Conservation (phyloP, 768 basidiomycete species). For the Mycena epipterygia region DNA sequence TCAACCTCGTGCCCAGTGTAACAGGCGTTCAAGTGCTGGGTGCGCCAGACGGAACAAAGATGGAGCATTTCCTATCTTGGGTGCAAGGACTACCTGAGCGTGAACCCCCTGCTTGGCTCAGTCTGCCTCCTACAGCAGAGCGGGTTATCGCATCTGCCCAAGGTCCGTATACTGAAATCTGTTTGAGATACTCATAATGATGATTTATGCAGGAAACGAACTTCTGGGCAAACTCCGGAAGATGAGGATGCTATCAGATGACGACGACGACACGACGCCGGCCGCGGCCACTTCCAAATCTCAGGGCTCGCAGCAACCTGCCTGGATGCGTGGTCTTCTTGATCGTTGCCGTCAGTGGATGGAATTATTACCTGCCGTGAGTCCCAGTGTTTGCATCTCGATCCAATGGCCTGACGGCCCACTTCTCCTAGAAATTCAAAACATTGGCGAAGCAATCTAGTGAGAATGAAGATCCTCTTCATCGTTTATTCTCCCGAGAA, state of each 20-base stretch:
- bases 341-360: conserved; percentile 92
- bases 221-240: conserved; percentile 90
- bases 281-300: conserved; percentile 71
- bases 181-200: conserved; percentile 1
- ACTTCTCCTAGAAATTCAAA: conserved; percentile 67
- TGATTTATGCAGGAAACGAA: conserved; percentile 71
- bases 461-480: conserved; percentile 87
- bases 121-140: conserved; percentile 93
- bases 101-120: conserved; percentile 95
- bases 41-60: conserved; percentile 92
- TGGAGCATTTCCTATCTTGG: conserved; percentile 94
- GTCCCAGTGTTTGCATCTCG: conserved; percentile 38
- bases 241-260: conserved; percentile 91
- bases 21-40: conserved; percentile 69
- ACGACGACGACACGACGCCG: conserved; percentile 77
- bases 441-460: conserved; percentile 72
- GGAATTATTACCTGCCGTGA: conserved; percentile 77
- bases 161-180: conserved; percentile 64
- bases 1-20: conserved; percentile 82
- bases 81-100: conserved; percentile 90
- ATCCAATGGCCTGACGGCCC: conserved; percentile 26
- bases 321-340: conserved; percentile 92
- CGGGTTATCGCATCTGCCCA: conserved; percentile 91
- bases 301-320: conserved; percentile 82
- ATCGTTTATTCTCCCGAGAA: conserved; percentile 91